A percentile compares a stretch with the other conserved stretches of the same genome.
Conservation (phyloP, 352 stramenopile species). For the Pythium pyrilobum region DNA sequence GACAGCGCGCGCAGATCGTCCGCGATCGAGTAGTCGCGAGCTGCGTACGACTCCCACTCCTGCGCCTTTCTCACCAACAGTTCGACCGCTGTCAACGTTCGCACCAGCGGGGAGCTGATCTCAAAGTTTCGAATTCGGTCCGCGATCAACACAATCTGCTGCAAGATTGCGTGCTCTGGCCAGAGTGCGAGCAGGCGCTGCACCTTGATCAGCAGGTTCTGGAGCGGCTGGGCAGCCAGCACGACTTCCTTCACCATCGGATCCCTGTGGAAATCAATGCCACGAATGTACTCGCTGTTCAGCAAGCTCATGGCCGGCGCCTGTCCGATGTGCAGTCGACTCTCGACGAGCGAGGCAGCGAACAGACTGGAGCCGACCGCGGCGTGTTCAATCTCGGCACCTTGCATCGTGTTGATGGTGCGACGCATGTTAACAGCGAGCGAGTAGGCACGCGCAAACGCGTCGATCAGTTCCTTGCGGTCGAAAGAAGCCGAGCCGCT, state of each 20-base stretch:
- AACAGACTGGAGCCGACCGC: slow-evolving; percentile 51
- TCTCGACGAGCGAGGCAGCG: slow-evolving; percentile 67
- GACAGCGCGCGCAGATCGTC: slow-evolving; percentile 90
- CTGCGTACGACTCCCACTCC: slow-evolving; percentile 98
- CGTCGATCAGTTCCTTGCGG: slow-evolving; percentile 43
- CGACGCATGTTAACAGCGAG: slow-evolving; percentile 62
- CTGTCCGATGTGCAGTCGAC: slow-evolving; percentile 43
- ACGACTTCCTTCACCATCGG: slow-evolving; percentile 91
- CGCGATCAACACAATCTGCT: slow-evolving; percentile 91
- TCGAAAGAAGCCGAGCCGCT: slow-evolving; percentile 2
- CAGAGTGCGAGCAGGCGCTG: slow-evolving; percentile 92
- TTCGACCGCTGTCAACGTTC: slow-evolving; percentile 94
- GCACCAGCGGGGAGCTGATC: slow-evolving; percentile 80
- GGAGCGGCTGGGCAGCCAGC: slow-evolving; percentile 83
- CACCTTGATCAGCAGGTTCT: slow-evolving; percentile 85
- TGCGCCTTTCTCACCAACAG: slow-evolving; percentile 95
- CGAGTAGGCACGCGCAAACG: slow-evolving; percentile 68
- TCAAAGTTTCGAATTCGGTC: slow-evolving; percentile 86
- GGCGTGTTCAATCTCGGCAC: slow-evolving; percentile 37
- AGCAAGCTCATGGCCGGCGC: slow-evolving; percentile 56
- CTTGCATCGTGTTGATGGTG: slow-evolving; percentile 50
- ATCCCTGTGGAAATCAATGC: slow-evolving; percentile 93
- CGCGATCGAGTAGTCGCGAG: slow-evolving; percentile 88
- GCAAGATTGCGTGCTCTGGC: slow-evolving; percentile 95
- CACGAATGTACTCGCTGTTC: slow-evolving; percentile 68